Evolutionary conservation across 306 rosid species (phyloP), one percentile per base, ranked within the genome.

Genomic region (Bauhinia variegata): DNA sequence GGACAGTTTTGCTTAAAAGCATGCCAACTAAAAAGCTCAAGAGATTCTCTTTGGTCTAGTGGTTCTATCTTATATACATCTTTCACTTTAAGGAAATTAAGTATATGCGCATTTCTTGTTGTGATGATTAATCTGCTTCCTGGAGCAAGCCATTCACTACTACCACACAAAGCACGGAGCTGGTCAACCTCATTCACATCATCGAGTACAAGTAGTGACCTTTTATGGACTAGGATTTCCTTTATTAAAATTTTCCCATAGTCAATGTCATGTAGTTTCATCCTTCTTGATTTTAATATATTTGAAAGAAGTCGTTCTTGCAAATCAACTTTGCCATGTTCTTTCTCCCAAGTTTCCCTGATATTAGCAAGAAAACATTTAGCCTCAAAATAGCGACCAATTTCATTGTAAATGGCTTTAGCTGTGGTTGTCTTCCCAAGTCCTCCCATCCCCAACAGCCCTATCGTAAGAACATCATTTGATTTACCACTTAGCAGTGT

Each of bases 401-500:
- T n/a, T 12, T 70, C 3, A 5, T 76, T 76, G 51, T 68, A 68
- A 6, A 76, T 38, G 15, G 71, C 75, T 46, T 76, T 68, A 2
- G 80, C 80, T 2, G 68, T 1, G 5, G 75, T 68, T 34, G 75
- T 61, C 48, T 76, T 76, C 0, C 80, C 80, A 14, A 54, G 14
- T 60, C 75, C 80, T 6, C 80, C 75, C 70, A 76, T 62, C 0
- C 80, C 80, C 43, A 49, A 68, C 11, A 76, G 46, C 23, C 78
- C 72, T 0, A 54, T 41, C 4, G 36, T n/a, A 0, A 37, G 10
- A 5, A 73, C 66, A 10, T 12, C 60, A 19, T 34, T 11, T 42
- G 42, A 31, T 17, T 17, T 64, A 2, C 32, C 34, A 2, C 47
- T 4, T 9, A 73, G 13, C 13, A 54, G 8, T 13, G 39, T 12